phyloP scores from a whole-genome alignment of 768 basidiomycete genomes.

The Pleurotus cornucopiae region DNA sequence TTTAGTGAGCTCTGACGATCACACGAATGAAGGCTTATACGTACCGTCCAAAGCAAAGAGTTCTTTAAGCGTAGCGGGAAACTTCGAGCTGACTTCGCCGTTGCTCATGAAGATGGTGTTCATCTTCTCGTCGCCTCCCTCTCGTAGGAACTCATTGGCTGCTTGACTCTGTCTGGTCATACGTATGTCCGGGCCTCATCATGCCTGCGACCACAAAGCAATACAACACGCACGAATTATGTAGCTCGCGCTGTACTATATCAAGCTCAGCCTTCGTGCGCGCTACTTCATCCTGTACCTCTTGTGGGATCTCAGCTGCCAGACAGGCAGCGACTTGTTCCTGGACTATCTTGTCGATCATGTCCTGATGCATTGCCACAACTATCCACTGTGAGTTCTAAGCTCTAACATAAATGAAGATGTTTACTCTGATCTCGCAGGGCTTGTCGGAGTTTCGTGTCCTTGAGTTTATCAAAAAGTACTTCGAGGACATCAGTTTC shows the following conservation, averaged over 20 bases:
- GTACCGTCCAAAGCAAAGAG: constrained; percentile 30
- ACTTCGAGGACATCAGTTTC: constrained; percentile 21
- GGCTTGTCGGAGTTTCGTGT: constrained; percentile 38
- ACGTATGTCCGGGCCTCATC: background rate
- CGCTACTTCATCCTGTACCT: constrained; percentile 44
- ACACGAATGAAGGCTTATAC: background rate
- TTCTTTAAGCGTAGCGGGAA: constrained; percentile 46
- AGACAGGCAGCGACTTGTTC: constrained; percentile 47
- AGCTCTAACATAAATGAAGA: background rate
- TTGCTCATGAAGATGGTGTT: constrained; percentile 44
- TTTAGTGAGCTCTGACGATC: background rate
- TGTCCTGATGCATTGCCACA: constrained; percentile 39
- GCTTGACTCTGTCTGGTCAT: constrained; percentile 50
- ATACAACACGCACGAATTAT: constrained; percentile 49
- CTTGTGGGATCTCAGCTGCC: constrained; percentile 39
- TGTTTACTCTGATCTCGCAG: constrained; percentile 41
- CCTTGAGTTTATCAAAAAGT: constrained; percentile 41
- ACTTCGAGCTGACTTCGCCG: constrained; percentile 42
- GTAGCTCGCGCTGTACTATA: constrained; percentile 39
- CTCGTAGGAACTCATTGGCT: constrained; percentile 43
- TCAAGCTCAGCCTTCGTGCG: constrained; percentile 42
- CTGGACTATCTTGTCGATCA: constrained; percentile 47
- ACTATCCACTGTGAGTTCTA: constrained; percentile 21
- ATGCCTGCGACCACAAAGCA: background rate
- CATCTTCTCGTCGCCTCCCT: constrained; percentile 35